Conservation (phyloP, 2,329 filamentous ascomycete species). For the Hansfordia pulvinata region DNA sequence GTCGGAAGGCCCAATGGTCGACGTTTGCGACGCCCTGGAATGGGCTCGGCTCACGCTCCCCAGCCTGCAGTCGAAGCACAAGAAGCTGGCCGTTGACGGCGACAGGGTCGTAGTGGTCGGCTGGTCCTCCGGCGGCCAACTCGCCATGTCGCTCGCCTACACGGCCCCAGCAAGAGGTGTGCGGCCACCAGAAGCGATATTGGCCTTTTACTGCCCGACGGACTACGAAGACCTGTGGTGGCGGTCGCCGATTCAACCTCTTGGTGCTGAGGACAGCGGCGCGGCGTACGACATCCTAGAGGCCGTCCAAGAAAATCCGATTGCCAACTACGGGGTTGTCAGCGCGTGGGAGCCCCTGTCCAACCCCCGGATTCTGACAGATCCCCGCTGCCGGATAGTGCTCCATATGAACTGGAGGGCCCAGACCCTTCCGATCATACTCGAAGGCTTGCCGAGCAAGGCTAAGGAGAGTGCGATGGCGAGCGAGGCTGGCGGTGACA, state of each 20-base stretch:
- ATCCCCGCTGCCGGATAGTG: conserved; percentile 13
- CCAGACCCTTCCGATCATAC: conserved; percentile 11
- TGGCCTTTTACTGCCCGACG: conserved; percentile 28
- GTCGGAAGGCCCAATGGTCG: conserved; percentile 28
- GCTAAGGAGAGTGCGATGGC: conserved; percentile 1
- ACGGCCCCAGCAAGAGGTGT: conserved; percentile 17
- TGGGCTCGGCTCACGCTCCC: conserved; percentile 23
- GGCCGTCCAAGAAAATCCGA: conserved; percentile 12
- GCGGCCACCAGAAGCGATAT: conserved; percentile 23
- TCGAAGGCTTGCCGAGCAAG: conserved; percentile 10
- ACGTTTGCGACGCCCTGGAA: conserved; percentile 25
- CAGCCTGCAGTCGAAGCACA: conserved; percentile 5
- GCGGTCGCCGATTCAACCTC: conserved; percentile 6
- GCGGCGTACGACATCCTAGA: conserved; percentile 14
- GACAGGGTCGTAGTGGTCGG: conserved; percentile 25
- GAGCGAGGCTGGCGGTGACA: too few species aligned
- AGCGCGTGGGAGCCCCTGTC: conserved; percentile 5
- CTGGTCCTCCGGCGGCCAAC: conserved; percentile 32
- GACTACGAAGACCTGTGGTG: conserved; percentile 9
- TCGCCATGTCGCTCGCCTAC: conserved; percentile 29
- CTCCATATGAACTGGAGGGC: conserved; percentile 17
- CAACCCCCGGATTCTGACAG: conserved; percentile 5
- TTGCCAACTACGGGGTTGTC: conserved; percentile 7
- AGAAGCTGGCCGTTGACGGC: conserved; percentile 10
- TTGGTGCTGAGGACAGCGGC: conserved; percentile 5